Base-by-base conservation (phyloP, 2,329 filamentous ascomycete species). In the Fusarium buharicum region DNA sequence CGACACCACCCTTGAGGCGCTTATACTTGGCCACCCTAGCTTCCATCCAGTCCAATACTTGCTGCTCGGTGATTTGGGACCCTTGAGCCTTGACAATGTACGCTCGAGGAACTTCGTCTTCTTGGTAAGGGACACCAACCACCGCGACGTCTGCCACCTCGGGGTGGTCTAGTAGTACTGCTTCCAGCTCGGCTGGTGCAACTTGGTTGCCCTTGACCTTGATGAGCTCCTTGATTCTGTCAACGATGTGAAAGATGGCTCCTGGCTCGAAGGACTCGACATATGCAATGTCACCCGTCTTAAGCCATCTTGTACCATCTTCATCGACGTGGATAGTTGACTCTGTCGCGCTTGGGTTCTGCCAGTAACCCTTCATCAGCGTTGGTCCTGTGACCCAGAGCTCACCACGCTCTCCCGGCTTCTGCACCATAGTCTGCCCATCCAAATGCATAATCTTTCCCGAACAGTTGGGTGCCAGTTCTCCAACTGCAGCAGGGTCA, bases 301-400 rank as follows among this genome's bases (percentile, higher is more conserved):
- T 87, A 54, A 93, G 72, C 90, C 91, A 93, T 13, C 88, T 74
- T 7, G 77, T 80, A 13, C 81, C 82, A 49, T 81, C 76, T 0
- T 70, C 52, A 53, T 84, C 82, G 7, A 75, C 64, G 11, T 76
- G 70, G 0, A 82, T 67, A 0, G 89, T 88, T 34, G 87, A 84
- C 9, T 74, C 75, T 0, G 91, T 94, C 1, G 90, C 90, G 44
- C 86, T 79, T 0, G 86, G 84, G 49, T 89, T 91, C 38, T 82
- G 79, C 88, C 90, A 94, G 73, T 95, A 96, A 3, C 90, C 88
- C 54, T 84, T 86, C 84, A 93, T 88, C 38, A 94, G 76, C 17
- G 86, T 90, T 2, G 90, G 91, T 0, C 85, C 90, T 0, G 84
- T 81, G 2, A 93, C 79, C 86, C 88, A 92, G 13, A 95, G 78